Percentiles rank a stretch among this genome's conserved stretches.
Evolutionary conservation across 2,329 filamentous ascomycete species (phyloP).

Genomic region (Microdochium nivale): DNA sequence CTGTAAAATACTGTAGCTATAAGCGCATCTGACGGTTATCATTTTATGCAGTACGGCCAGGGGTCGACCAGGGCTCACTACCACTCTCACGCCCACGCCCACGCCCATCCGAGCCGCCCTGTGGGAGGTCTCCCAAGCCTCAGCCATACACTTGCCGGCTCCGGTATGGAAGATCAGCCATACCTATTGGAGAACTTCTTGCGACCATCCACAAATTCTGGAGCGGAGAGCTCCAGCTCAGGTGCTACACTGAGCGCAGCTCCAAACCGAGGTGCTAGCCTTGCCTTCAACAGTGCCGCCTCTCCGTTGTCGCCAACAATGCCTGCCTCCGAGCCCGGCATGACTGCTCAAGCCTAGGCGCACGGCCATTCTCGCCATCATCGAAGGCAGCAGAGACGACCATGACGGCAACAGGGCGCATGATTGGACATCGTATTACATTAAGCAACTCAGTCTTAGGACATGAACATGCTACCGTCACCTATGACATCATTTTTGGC

Average conservation of each 20-base stretch:
- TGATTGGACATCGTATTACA: too few species aligned
- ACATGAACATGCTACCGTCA: too few species aligned
- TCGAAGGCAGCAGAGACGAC: neutral
- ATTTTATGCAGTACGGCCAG: conserved; percentile 3
- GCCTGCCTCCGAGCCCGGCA: conserved; percentile 10
- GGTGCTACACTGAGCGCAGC: neutral
- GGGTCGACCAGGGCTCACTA: neutral
- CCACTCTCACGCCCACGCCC: neutral
- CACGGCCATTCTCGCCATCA: neutral
- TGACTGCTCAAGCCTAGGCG: conserved; percentile 1
- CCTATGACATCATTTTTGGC: too few species aligned
- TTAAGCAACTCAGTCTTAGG: too few species aligned
- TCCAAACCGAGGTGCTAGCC: neutral
- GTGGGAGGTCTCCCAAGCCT: neutral
- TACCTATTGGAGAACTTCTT: neutral
- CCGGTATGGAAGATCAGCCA: neutral
- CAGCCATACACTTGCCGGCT: neutral
- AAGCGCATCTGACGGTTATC: conserved; percentile 1
- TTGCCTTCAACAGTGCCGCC: neutral
- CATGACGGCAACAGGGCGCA: too few species aligned
- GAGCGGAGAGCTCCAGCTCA: neutral
- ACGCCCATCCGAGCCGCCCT: neutral
- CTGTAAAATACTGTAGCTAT: too few species aligned
- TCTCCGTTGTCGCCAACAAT: conserved; percentile 12
- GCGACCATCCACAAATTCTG: neutral